Conservation (phyloP, 768 basidiomycete species). For the Russula earlei region DNA sequence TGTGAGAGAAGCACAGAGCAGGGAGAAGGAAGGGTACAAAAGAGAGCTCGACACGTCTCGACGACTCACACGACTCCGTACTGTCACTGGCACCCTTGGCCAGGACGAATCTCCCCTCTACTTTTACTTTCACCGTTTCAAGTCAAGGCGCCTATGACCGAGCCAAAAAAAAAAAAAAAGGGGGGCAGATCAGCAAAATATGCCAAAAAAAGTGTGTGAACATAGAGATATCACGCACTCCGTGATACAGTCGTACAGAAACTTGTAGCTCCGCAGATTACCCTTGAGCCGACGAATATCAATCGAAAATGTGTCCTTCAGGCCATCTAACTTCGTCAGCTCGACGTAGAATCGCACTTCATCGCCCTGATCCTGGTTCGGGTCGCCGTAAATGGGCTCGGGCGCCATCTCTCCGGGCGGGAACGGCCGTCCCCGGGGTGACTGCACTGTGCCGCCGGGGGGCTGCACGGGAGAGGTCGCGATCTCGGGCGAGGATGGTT, state of each 20-base stretch:
- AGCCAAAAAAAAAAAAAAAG: too few species aligned
- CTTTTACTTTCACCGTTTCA: constrained; percentile 7
- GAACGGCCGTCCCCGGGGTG: constrained; percentile 17
- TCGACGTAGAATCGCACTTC: constrained; percentile 97
- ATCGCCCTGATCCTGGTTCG: constrained; percentile 76
- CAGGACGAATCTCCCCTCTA: not conserved
- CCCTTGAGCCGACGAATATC: constrained; percentile 92
- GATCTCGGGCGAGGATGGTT: constrained; percentile 22
- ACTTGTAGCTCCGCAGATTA: constrained; percentile 86
- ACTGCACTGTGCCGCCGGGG: not conserved
- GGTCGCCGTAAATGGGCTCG: constrained; percentile 72
- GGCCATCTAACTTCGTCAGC: constrained; percentile 78
- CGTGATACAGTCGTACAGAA: constrained; percentile 79
- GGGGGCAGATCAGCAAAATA: not conserved
- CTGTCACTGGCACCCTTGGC: not conserved
- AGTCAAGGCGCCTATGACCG: constrained; percentile 3
- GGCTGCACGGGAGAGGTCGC: constrained; percentile 4
- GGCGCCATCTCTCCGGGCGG: constrained; percentile 26
- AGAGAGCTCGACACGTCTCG: not conserved
- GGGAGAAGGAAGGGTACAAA: not conserved
- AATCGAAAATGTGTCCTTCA: constrained; percentile 85
- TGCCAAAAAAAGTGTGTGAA: constrained; percentile 16
- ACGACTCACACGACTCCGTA: not conserved
- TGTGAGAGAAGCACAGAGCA: not conserved
- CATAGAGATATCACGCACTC: constrained; percentile 46